Base-by-base conservation (phyloP, 1,139 yeast genomes). In the Fermentozyma sake region DNA sequence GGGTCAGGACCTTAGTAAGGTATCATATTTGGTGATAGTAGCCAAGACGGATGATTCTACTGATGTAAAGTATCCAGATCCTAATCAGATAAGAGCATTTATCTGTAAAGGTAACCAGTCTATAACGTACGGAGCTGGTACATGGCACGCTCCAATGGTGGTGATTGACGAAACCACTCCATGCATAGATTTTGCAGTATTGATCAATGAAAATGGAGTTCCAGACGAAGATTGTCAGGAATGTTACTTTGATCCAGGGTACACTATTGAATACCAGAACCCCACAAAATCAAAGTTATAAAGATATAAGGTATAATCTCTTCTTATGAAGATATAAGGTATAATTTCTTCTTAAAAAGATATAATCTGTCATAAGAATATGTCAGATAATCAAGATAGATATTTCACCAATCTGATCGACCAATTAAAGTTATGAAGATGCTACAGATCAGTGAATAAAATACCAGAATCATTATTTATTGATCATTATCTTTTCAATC, bases 121-220 rank as follows among this genome's bases (percentile, higher is more conserved):
- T 0, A 83, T 89, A 3, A 89, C 96, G 0, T 89, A 89, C 50
- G 95, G 86, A 0, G 75, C 74, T 1, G 94, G 69, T 0, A 55
- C 56, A 3, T 65, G 70, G 72, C 97, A 89, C 51, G 95, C 96
- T 0, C 97, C 97, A 2, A 89, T 89, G 96, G 81, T 89, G 21
- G 91, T 85, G 6, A 52, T 73, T 15, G 76, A 69, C 30, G 70
- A 71, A 22, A 48, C 53, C 7, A 66, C 69, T 7, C 60, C 73
- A 2, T 52, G 63, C 33, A 54, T 84, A 15, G 95, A 87, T 46
- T 89, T 87, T 60, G 89, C 86, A 3, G 96, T 89, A 10, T 62
- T 86, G 30, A 80, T 85, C 27, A 83, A 82, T 46, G 96, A 87
- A 45, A 82, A 82, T 41, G 91, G 86, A 1, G 77, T 80, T 1